Percentiles rank a stretch among this genome's conserved stretches.
phyloP scores from a whole-genome alignment of 23 red algal genomes.

The Gracilaria caudata region DNA sequence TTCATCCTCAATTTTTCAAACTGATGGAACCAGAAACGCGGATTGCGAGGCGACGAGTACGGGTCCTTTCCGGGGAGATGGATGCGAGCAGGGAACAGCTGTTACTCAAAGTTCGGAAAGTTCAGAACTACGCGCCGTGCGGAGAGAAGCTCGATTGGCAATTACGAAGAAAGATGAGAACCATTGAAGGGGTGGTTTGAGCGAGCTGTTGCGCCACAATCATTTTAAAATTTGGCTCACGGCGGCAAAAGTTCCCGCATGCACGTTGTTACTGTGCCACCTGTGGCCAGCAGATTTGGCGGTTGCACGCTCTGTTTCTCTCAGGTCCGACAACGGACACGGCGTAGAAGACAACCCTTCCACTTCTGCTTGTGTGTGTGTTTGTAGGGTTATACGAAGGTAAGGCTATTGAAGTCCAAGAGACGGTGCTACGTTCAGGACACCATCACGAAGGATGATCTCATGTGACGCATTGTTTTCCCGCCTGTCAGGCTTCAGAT shows the following conservation, averaged over 20 bases:
- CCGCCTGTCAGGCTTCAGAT: not conserved
- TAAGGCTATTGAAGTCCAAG: not conserved
- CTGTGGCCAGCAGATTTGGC: conserved; percentile 3
- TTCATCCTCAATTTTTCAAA: not conserved
- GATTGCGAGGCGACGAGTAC: not conserved
- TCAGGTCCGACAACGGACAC: not conserved
- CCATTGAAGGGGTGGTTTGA: too few relatives aligned
- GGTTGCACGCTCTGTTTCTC: not conserved
- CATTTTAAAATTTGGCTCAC: not conserved
- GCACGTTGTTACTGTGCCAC: not conserved
- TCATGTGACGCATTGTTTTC: not conserved
- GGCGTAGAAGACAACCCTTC: not conserved
- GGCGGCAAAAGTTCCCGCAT: not conserved
- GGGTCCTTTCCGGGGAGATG: too few relatives aligned
- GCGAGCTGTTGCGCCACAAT: not conserved
- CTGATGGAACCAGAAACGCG: not conserved
- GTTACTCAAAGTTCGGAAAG: too few relatives aligned
- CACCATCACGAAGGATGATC: not conserved
- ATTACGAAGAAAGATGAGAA: not conserved
- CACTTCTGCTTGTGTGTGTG: too few relatives aligned
- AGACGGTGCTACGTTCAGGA: not conserved
- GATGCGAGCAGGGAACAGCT: not conserved
- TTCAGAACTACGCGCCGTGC: not conserved
- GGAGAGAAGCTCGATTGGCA: not conserved
- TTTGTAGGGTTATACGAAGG: not conserved